Evolutionary conservation across 345 rosid genomes (phyloP), one percentile per base, ranked within the genome.

Genomic region (Toxicodendron radicans): DNA sequence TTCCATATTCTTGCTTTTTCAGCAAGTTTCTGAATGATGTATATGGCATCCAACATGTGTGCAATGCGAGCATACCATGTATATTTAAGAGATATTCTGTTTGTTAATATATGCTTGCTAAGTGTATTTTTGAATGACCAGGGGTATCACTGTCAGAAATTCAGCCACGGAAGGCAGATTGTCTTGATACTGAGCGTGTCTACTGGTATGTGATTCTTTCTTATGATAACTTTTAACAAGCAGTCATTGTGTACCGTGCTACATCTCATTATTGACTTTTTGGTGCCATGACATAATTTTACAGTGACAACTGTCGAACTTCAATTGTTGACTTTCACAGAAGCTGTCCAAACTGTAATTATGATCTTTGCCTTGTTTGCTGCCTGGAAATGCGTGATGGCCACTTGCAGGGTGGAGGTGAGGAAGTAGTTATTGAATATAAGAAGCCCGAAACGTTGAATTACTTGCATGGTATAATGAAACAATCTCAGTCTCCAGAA

Each of bases 271-370:
- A 30, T 53, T 68, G 48, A 63, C 13, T 43, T 2, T 56, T 38
- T 54, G 45, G 3, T 51, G 21, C 51, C 45, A 18, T 32, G 7
- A 33, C 7, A 38, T 54, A n/a, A 64, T 73, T 56, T 53, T 65
- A 73, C 79, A 82, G 83, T 13, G 76, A 87, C 68, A 79, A 73
- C 79, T 87, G 89, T 78, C 75, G 75, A 79, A 86, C 88, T 60
- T 81, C 86, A 18, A 85, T 83, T 20, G 67, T 75, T 17, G 88
- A 85, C 68, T 78, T 70, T 20, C 85, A 83, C 66, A 78, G 86
- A 71, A 82, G 76, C 66, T 85, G 88, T 75, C 76, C 78, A 61
- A 66, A 76, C 16, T 83, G 88, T 68, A 72, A 73, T 12, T 76
- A 71, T 74, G 83, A 83, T 71, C 81, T 85, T 30, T 85, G 88